phyloP scores from a whole-genome alignment of 345 rosid species.

The Cardiospermum halicacabum region DNA sequence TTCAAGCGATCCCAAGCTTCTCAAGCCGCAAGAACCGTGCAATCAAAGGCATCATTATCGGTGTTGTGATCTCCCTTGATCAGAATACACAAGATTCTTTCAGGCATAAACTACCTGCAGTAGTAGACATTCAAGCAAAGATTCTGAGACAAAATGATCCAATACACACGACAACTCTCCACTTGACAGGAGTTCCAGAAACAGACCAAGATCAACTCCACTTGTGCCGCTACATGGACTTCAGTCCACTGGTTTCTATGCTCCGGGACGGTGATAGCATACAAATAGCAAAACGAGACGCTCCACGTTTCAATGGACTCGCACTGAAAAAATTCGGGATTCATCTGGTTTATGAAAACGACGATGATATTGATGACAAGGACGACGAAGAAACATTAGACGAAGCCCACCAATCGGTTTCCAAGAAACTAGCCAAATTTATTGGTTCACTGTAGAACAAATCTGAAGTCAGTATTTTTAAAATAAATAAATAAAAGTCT shows the following conservation, averaged over 20 bases:
- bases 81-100: neutral
- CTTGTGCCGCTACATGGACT: slow-evolving; percentile 8
- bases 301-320: neutral
- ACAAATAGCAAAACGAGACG: slow-evolving; percentile 6
- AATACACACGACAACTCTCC: neutral
- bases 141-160: neutral
- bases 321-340: slow-evolving; percentile 7
- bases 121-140: slow-evolving; percentile 4
- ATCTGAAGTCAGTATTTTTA: neutral
- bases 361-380: neutral
- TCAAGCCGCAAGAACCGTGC: slow-evolving; percentile 1
- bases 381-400: slow-evolving; percentile 1
- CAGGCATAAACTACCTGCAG: slow-evolving; percentile 8
- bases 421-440: slow-evolving; percentile 17
- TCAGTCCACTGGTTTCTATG: neutral
- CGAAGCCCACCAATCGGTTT: slow-evolving; percentile 7
- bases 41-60: slow-evolving; percentile 11
- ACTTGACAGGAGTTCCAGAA: slow-evolving; percentile 4
- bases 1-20: slow-evolving; percentile 9
- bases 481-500: neutral
- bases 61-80: slow-evolving; percentile 16
- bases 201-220: slow-evolving; percentile 11
- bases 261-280: slow-evolving; percentile 10
- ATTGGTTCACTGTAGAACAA: slow-evolving; percentile 4
- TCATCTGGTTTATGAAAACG: slow-evolving; percentile 13